Percentiles rank a stretch among this genome's conserved stretches.
Evolutionary conservation across 2,329 filamentous ascomycete genomes (phyloP).

Genomic region (Neocatenulostroma microsporum): DNA sequence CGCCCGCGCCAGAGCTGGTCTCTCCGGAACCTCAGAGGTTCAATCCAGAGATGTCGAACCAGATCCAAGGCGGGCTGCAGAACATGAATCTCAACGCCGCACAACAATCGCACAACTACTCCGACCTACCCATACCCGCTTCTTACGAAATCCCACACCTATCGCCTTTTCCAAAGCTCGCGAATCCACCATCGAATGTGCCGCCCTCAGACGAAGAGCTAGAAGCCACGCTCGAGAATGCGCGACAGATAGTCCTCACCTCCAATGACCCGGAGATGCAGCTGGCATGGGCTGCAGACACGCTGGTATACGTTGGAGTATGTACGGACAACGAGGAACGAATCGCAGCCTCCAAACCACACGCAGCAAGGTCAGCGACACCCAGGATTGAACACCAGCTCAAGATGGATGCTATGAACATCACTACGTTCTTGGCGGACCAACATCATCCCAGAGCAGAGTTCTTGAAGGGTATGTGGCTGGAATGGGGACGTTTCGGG

Average conservation of each 20-base stretch:
- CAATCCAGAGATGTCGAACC: slow-evolving; percentile 74
- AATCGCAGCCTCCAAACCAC: slow-evolving; percentile 44
- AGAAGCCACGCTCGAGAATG: slow-evolving; percentile 79
- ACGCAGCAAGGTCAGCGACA: slow-evolving; percentile 57
- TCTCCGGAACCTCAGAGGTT: slow-evolving; percentile 64
- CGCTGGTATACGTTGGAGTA: slow-evolving; percentile 80
- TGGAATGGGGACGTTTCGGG: slow-evolving; percentile 95
- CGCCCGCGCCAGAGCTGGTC: slow-evolving; percentile 51
- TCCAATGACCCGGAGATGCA: slow-evolving; percentile 96
- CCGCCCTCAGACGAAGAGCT: slow-evolving; percentile 92
- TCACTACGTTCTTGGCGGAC: slow-evolving; percentile 80
- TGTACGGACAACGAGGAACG: slow-evolving; percentile 68
- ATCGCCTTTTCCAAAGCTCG: slow-evolving; percentile 83
- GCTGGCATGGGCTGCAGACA: slow-evolving; percentile 91
- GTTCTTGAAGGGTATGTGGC: slow-evolving; percentile 93
- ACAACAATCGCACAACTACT: slow-evolving; percentile 26
- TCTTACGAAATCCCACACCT: slow-evolving; percentile 61
- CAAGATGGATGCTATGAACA: slow-evolving; percentile 79
- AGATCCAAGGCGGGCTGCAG: slow-evolving; percentile 91
- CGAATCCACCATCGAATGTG: slow-evolving; percentile 71
- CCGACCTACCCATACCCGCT: slow-evolving; percentile 21
- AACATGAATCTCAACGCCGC: slow-evolving; percentile 58
- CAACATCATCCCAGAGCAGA: slow-evolving; percentile 90
- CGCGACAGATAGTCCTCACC: slow-evolving; percentile 73
- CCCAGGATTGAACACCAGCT: slow-evolving; percentile 85